Conservation (phyloP, 2,329 filamentous ascomycete genomes). For the Pestalotiopsis sp. region DNA sequence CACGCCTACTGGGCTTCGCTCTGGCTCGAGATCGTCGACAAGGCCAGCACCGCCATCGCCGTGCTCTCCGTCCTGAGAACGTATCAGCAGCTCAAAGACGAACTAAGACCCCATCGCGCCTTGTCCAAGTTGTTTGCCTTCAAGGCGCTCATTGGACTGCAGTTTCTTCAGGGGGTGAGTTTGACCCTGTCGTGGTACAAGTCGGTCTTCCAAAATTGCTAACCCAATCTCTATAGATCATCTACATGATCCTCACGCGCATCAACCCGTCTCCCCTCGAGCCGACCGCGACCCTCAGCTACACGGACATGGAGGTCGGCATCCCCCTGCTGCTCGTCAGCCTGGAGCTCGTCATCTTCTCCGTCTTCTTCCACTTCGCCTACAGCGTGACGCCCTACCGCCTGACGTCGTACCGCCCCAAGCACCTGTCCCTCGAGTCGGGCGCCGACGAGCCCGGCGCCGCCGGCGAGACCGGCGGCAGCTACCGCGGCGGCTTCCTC, state of each 20-base stretch:
- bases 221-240: constrained; percentile 15
- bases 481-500: constrained; percentile 13
- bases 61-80: constrained; percentile 26
- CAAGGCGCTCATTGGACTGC: constrained; percentile 29
- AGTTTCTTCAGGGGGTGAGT: constrained; percentile 22
- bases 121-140: constrained; percentile 29
- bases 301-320: constrained; percentile 23
- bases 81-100: constrained; percentile 18
- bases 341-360: constrained; percentile 23
- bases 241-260: constrained; percentile 22
- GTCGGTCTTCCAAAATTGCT: not conserved
- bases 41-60: constrained; percentile 24
- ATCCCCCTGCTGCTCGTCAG: constrained; percentile 22
- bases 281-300: constrained; percentile 18
- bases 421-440: not conserved
- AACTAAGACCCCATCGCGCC: constrained; percentile 24
- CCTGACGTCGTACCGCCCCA: constrained; percentile 3
- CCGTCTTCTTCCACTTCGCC: constrained; percentile 27
- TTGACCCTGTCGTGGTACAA: not conserved
- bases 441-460: not conserved
- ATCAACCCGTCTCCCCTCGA: constrained; percentile 16
- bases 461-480: not conserved
- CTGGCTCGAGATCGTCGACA: constrained; percentile 31
- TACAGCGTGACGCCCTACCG: constrained; percentile 24
- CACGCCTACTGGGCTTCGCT: constrained; percentile 32